phyloP scores from a whole-genome alignment of 2,329 filamentous ascomycete genomes.

The Curvularia hawaiiensis region DNA sequence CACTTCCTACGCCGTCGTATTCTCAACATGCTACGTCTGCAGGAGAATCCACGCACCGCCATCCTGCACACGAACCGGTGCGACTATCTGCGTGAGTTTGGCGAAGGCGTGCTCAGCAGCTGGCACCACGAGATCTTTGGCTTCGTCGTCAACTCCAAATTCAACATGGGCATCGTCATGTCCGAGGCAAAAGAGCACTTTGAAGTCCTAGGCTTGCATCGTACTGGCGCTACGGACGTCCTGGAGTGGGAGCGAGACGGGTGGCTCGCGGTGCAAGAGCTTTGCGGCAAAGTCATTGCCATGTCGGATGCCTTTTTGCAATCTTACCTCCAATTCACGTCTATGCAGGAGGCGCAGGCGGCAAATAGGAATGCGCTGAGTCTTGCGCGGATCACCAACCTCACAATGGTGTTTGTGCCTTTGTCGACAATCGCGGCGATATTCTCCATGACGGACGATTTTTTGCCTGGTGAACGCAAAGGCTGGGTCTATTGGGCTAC shows the following conservation, averaged over 20 bases:
- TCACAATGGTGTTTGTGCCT: constrained; percentile 19
- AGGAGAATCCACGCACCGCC: not conserved
- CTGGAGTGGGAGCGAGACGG: constrained; percentile 2
- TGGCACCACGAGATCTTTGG: constrained; percentile 1
- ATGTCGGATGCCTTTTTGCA: constrained; percentile 5
- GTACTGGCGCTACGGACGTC: not conserved
- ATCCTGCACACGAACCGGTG: not conserved
- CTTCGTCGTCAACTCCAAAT: constrained; percentile 5
- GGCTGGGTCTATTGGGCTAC: constrained; percentile 15
- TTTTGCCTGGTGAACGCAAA: constrained; percentile 8
- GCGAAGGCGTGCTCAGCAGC: not conserved
- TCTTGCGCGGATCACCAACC: constrained; percentile 9
- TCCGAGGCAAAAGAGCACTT: constrained; percentile 2
- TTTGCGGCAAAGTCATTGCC: not conserved
- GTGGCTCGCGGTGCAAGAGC: not conserved
- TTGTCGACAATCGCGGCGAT: constrained; percentile 12
- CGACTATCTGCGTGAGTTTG: constrained; percentile 5
- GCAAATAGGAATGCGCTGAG: constrained; percentile 11
- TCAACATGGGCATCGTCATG: constrained; percentile 6
- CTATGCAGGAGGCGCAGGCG: constrained; percentile 16
- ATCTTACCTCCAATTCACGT: not conserved
- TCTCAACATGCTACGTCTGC: constrained; percentile 3
- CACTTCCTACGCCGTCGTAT: constrained; percentile 1
- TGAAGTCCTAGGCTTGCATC: not conserved
- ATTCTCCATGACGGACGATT: constrained; percentile 15